Percentiles rank a stretch among this genome's conserved stretches.
phyloP scores from a whole-genome alignment of 306 rosid species.

The Cucurbita moschata region DNA sequence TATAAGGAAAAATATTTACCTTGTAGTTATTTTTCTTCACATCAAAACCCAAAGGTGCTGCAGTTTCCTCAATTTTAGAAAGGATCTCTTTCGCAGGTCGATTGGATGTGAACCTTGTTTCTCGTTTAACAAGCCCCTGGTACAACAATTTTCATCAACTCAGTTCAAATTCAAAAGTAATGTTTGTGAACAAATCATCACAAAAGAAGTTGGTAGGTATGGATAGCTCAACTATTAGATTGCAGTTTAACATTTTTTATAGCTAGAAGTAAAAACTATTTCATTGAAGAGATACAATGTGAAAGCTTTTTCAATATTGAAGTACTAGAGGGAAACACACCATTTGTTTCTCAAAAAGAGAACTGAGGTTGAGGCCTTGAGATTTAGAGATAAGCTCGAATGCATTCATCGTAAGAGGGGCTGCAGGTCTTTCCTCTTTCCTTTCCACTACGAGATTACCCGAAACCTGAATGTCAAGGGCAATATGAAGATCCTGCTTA shows the following conservation, averaged over 20 bases:
- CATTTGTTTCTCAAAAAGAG: slow-evolving; percentile 91
- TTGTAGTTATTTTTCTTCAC: slow-evolving; percentile 83
- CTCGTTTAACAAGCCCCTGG: slow-evolving; percentile 77
- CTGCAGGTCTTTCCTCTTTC: slow-evolving; percentile 38
- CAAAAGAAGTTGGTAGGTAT: not conserved
- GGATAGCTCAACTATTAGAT: not conserved
- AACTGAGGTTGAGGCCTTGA: slow-evolving; percentile 80
- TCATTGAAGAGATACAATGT: not conserved
- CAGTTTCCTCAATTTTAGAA: slow-evolving; percentile 73
- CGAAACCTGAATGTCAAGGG: slow-evolving; percentile 31
- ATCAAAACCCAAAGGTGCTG: slow-evolving; percentile 77
- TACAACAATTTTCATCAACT: not conserved
- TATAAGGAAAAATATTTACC: slow-evolving; percentile 25
- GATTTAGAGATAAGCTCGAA: slow-evolving; percentile 93
- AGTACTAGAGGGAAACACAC: slow-evolving; percentile 21
- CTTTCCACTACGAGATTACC: slow-evolving; percentile 61
- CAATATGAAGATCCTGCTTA: not conserved
- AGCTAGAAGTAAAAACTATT: not conserved
- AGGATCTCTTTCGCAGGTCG: slow-evolving; percentile 77
- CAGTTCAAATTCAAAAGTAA: too few relatives aligned
- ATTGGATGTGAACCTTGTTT: slow-evolving; percentile 88
- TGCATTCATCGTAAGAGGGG: slow-evolving; percentile 84
- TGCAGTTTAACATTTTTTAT: not conserved
- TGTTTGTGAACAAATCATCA: not conserved
- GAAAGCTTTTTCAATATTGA: not conserved